phyloP scores from a whole-genome alignment of 108 stramenopile genomes.

The Nitzschia sp. region DNA sequence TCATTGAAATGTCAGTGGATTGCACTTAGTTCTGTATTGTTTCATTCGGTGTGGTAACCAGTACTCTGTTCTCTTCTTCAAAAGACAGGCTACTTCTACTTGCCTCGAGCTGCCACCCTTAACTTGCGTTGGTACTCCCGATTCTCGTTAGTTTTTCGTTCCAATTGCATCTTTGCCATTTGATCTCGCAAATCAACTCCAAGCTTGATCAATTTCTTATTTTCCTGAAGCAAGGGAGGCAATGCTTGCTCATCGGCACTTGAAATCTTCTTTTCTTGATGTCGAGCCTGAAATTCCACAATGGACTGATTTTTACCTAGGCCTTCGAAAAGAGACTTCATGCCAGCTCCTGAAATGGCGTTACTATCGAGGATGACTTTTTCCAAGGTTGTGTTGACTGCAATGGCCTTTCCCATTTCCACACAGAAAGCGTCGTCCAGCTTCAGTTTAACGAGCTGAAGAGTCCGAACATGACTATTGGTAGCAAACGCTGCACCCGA shows the following conservation, averaged over 20 bases:
- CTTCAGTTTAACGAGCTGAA: conserved; percentile 36
- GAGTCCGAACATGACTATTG: conserved; percentile 27
- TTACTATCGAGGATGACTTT: conserved; percentile 41
- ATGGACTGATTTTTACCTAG: conserved; percentile 35
- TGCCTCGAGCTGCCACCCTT: conserved; percentile 6
- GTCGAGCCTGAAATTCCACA: conserved; percentile 43
- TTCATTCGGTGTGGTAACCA: no score
- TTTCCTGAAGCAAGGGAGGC: conserved; percentile 23
- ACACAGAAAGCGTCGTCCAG: conserved; percentile 39
- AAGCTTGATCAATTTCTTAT: conserved; percentile 39
- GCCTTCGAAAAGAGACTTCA: conserved; percentile 32
- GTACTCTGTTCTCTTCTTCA: no score
- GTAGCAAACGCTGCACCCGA: conserved; percentile 40
- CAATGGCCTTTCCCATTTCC: conserved; percentile 27
- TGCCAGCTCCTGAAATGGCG: conserved; percentile 31
- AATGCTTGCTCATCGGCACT: conserved; percentile 38
- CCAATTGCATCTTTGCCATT: conserved; percentile 31
- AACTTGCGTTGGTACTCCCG: conserved; percentile 41
- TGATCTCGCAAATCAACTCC: conserved; percentile 41
- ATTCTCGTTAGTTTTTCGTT: conserved; percentile 37
- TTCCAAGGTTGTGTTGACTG: conserved; percentile 29
- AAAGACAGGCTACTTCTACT: not conserved
- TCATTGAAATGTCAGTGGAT: no score
- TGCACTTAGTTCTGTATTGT: no score
- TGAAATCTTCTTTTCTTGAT: conserved; percentile 39